Evolutionary conservation across 2,329 filamentous ascomycete species (phyloP).

Genomic region (Juglanconis juglandina): DNA sequence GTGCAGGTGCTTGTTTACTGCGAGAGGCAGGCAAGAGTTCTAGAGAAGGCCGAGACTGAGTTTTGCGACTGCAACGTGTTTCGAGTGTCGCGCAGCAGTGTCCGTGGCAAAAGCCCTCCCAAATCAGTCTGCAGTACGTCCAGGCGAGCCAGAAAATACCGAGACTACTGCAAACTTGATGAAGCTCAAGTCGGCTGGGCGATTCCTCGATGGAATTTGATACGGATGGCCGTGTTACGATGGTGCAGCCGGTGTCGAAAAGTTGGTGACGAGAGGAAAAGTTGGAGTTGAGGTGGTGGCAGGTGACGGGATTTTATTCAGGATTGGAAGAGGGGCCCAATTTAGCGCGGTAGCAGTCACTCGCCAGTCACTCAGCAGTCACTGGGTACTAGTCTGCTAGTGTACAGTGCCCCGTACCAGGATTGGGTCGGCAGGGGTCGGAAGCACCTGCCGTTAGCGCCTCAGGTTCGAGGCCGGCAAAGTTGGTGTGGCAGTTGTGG

Average conservation of each 20-base stretch:
- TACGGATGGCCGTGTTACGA: not conserved
- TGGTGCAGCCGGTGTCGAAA: conserved; percentile 3
- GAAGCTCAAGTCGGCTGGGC: not conserved
- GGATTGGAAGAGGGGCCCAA: not conserved
- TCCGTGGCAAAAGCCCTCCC: not conserved
- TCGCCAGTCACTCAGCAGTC: not conserved
- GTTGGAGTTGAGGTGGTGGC: conserved; percentile 1
- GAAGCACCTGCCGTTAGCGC: too few relatives aligned
- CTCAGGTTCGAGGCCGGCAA: too few relatives aligned
- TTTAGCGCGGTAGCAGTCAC: not conserved
- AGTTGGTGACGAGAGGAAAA: conserved; percentile 2
- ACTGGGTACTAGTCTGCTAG: not conserved
- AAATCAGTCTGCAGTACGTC: not conserved
- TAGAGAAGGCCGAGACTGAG: not conserved
- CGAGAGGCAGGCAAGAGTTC: conserved; percentile 4
- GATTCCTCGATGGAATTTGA: conserved; percentile 5
- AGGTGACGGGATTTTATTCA: not conserved
- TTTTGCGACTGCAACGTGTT: not conserved
- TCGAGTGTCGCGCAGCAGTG: not conserved
- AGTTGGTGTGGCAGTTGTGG: too few relatives aligned
- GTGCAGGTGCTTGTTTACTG: conserved; percentile 1
- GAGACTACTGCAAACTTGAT: conserved; percentile 14
- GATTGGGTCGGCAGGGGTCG: too few relatives aligned
- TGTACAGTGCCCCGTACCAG: too few relatives aligned
- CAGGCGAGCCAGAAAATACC: not conserved